These are phyloP conservation scores for Boeremia lycopersici DNA, from an alignment of 2,329 filamentous ascomycete genomes.

Conservation along the genomic window DNA sequence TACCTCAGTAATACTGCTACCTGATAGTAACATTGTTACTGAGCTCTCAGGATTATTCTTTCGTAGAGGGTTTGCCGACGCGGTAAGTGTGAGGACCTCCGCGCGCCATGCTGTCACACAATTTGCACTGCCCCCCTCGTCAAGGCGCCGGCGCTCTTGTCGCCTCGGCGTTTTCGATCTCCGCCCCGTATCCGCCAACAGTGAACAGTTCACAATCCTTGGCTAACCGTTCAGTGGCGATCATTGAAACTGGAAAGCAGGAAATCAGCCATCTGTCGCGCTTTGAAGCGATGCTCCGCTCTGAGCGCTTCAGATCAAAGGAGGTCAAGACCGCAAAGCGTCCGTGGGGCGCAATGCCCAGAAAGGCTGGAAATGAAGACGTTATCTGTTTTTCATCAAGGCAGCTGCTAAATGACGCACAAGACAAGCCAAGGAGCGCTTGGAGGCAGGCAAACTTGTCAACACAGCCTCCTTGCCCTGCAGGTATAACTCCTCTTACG, in stretches of 20 bases:
- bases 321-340: neutral
- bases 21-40: neutral
- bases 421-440: conserved; percentile 13
- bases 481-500: neutral
- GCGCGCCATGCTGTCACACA: conserved; percentile 5
- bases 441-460: conserved; percentile 3
- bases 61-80: neutral
- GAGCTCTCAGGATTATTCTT: neutral
- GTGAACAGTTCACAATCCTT: neutral
- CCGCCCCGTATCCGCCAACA: neutral
- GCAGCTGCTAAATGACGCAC: conserved; percentile 8
- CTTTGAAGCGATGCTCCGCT: neutral
- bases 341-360: conserved; percentile 13
- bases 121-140: conserved; percentile 13
- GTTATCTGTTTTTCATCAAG: neutral
- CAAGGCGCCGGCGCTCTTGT: conserved; percentile 13
- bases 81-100: neutral
- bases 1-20: neutral
- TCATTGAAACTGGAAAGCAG: neutral
- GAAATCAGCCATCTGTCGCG: neutral
- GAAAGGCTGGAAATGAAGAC: conserved; percentile 1
- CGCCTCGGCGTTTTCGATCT: conserved; percentile 3
- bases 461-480: conserved; percentile 12
- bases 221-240: neutral
- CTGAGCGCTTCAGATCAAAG: neutral